Percentiles rank a stretch among this genome's conserved stretches.
Conservation (phyloP, 352 stramenopile species). For the Phytophthora megakarya region DNA sequence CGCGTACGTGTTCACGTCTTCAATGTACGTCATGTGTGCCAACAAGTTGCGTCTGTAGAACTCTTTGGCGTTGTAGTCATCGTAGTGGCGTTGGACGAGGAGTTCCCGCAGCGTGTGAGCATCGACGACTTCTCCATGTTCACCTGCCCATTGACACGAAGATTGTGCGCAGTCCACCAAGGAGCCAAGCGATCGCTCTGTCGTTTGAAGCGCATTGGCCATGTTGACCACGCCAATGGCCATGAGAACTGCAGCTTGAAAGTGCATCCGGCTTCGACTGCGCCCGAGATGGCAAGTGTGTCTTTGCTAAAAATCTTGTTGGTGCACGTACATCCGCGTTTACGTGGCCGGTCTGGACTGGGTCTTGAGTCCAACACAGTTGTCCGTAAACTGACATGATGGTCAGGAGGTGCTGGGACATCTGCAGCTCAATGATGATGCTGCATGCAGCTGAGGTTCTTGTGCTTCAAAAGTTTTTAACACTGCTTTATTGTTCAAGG, state of each 20-base stretch:
- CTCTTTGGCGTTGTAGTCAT: conserved; percentile 32
- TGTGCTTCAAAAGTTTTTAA: neutral
- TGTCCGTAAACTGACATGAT: too few relatives aligned
- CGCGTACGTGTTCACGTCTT: conserved; percentile 75
- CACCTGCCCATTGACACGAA: conserved; percentile 63
- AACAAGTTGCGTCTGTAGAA: conserved; percentile 51
- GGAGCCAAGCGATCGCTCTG: conserved; percentile 49
- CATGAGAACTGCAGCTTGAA: conserved; percentile 14
- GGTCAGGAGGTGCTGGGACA: conserved; percentile 3
- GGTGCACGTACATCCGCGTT: too few relatives aligned
- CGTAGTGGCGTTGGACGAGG: conserved; percentile 45
- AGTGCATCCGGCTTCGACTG: conserved; percentile 6
- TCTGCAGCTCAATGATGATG: conserved; percentile 4
- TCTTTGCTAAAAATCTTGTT: too few relatives aligned
- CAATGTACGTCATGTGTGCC: conserved; percentile 78
- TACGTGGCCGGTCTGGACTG: too few relatives aligned
- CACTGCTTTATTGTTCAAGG: conserved; percentile 18
- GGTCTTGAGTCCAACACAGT: too few relatives aligned
- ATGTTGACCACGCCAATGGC: neutral
- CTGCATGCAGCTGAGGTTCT: neutral
- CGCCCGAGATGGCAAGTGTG: neutral
- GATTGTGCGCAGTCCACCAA: conserved; percentile 52
- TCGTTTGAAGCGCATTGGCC: conserved; percentile 3
- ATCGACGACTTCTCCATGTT: conserved; percentile 48
- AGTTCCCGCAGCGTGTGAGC: conserved; percentile 47